These are phyloP conservation scores for Aphanomyces astaci DNA, from an alignment of 352 stramenopile genomes.

Conservation along the genomic window DNA sequence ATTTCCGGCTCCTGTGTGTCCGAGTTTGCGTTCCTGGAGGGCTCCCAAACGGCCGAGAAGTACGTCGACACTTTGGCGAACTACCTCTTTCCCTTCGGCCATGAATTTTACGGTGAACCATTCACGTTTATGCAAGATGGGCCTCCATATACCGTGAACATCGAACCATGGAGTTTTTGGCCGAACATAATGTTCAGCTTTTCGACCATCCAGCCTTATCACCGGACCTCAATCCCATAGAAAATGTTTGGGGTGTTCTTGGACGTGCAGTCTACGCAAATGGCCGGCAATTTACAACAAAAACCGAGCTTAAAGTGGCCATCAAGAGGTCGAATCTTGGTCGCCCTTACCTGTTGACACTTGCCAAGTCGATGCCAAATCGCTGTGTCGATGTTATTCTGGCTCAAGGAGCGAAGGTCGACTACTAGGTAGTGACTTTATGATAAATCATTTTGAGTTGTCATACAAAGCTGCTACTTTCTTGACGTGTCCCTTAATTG, in stretches of 20 bases:
- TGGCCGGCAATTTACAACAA: neutral
- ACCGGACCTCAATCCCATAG: neutral
- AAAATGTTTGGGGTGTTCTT: neutral
- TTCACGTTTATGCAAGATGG: neutral
- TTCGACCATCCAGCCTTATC: neutral
- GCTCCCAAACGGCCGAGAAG: neutral
- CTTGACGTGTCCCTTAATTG: neutral
- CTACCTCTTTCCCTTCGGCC: neutral
- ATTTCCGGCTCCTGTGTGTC: neutral
- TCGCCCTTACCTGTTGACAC: neutral
- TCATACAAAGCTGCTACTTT: neutral
- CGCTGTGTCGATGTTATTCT: neutral
- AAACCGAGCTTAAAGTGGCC: neutral
- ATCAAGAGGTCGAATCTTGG: neutral
- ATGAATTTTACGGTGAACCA: neutral
- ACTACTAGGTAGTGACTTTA: neutral
- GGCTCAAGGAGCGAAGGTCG: neutral
- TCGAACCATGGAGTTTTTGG: neutral
- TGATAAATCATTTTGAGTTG: neutral
- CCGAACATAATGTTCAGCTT: neutral
- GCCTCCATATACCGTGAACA: neutral
- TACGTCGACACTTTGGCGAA: neutral
- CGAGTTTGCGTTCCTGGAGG: neutral
- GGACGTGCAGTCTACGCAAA: neutral
- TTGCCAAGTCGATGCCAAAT: neutral